phyloP scores from a whole-genome alignment of 1,284 basidiomycete species.

The Ganoderma lingzhi region DNA sequence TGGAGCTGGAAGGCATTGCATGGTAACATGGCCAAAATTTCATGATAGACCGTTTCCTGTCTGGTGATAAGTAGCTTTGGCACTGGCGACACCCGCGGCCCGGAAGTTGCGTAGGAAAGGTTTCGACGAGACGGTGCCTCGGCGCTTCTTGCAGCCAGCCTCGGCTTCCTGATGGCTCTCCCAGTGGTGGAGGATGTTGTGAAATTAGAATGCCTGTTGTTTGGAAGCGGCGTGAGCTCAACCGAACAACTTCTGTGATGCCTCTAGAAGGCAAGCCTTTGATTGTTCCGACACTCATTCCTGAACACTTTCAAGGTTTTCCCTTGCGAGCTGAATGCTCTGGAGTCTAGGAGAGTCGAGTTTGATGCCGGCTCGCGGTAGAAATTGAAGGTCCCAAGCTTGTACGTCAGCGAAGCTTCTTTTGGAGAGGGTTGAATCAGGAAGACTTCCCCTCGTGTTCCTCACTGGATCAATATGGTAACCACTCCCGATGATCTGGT shows the following conservation, averaged over 20 bases:
- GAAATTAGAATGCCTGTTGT: not conserved
- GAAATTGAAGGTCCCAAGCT: not conserved
- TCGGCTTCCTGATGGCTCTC: not conserved
- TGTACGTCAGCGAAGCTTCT: conserved; percentile 6
- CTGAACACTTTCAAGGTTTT: not conserved
- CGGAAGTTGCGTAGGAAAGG: not conserved
- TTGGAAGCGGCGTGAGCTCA: not conserved
- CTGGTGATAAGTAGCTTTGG: not conserved
- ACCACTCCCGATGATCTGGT: conserved; percentile 2
- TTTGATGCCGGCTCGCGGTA: not conserved
- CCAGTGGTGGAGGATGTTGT: not conserved
- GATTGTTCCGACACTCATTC: not conserved
- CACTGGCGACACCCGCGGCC: not conserved
- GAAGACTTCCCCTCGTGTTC: not conserved
- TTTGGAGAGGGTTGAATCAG: not conserved
- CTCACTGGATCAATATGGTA: not conserved
- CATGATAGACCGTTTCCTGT: not conserved
- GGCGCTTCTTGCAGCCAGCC: not conserved
- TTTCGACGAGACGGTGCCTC: not conserved
- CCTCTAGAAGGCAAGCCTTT: not conserved
- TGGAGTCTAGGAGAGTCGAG: not conserved
- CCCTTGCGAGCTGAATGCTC: not conserved
- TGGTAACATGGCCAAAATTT: not conserved
- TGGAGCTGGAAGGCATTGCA: not conserved
- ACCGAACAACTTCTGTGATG: conserved; percentile 4